phyloP scores from a whole-genome alignment of 495 filamentous ascomycete species.

The Amorphotheca resinae region DNA sequence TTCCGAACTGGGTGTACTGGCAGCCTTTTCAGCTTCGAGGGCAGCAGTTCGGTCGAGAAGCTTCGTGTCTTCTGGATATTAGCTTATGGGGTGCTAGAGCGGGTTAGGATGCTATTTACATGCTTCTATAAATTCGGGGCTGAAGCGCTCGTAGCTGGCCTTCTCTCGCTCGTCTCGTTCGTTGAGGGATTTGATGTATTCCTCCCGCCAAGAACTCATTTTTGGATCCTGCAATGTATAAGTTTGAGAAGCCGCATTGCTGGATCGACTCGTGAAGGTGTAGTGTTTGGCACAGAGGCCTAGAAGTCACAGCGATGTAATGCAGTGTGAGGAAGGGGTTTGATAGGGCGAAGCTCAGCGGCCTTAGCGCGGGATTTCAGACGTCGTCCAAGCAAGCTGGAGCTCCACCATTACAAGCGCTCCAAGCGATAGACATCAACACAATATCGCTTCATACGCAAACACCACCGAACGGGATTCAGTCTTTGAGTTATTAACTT shows the following conservation, averaged over 20 bases:
- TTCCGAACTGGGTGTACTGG: slow-evolving; percentile 19
- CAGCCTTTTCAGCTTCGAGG: slow-evolving; percentile 39
- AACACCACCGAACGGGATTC: background rate
- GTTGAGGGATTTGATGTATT: slow-evolving; percentile 40
- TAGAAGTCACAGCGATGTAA: background rate
- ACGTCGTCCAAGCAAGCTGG: background rate
- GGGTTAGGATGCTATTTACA: slow-evolving; percentile 30
- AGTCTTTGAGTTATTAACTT: slow-evolving; percentile 3
- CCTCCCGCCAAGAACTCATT: slow-evolving; percentile 37
- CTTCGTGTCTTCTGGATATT: slow-evolving; percentile 41
- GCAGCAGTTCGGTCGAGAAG: slow-evolving; percentile 54
- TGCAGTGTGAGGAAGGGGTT: background rate
- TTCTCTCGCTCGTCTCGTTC: slow-evolving; percentile 47
- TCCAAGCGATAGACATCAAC: slow-evolving; percentile 13
- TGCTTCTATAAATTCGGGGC: slow-evolving; percentile 40
- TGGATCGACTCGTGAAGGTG: background rate
- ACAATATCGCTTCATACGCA: slow-evolving; percentile 3
- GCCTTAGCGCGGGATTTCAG: background rate
- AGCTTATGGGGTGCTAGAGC: slow-evolving; percentile 7
- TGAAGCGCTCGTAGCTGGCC: slow-evolving; percentile 23
- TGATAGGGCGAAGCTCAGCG: slow-evolving; percentile 2
- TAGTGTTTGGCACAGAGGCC: no score
- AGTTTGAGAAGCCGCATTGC: background rate
- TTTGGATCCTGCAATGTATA: background rate
- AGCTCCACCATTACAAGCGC: slow-evolving; percentile 1